Base-by-base conservation (phyloP, 306 rosid genomes). In the Casuarina glauca region DNA sequence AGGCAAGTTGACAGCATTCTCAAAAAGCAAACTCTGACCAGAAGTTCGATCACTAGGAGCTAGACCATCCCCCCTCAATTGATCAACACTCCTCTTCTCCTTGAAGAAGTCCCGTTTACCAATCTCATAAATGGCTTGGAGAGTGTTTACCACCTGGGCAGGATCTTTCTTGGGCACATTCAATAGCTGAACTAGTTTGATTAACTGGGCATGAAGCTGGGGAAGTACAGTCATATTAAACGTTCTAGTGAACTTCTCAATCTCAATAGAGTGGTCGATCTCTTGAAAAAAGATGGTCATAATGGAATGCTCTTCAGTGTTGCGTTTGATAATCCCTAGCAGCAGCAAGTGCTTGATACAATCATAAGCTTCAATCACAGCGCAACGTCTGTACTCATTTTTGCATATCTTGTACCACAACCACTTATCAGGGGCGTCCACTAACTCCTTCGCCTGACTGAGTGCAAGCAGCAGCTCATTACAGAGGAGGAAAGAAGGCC, bases 401-500 rank as follows among this genome's bases (percentile, higher is more conserved):
- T 88, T 94, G 93, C 96, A 84, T 79, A 94, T 89, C 90, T 90
- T 94, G 46, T 79, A 82, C 91, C 86, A 88, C 45, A 94, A 91
- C 96, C 90, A 82, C 85, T 81, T 89, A 77, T 94, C 98, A 45
- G 89, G 82, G 70, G 88, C 96, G 75, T 94, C 91, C 51, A 86
- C 89, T 7, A 94, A 87, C 78, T 90, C 98, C 83, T 87, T 94
- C 81, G 93, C 98, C 86, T 94, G 94, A 79, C 98, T 92, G 74
- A 94, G 98, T 4, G 98, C 97, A 82, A 94, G 89, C 80, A 92
- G 80, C 60, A 94, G 87, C 87, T 94, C 98, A 58, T 94, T 94
- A 94, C 98, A 94, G 81, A 94, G 91, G 78, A 94, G 97, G 75
- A 94, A 92, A 79, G 94, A 88, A 44, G 98, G 97, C 98, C 98